phyloP scores from a whole-genome alignment of 495 filamentous ascomycete species.

The Trichoderma virens region DNA sequence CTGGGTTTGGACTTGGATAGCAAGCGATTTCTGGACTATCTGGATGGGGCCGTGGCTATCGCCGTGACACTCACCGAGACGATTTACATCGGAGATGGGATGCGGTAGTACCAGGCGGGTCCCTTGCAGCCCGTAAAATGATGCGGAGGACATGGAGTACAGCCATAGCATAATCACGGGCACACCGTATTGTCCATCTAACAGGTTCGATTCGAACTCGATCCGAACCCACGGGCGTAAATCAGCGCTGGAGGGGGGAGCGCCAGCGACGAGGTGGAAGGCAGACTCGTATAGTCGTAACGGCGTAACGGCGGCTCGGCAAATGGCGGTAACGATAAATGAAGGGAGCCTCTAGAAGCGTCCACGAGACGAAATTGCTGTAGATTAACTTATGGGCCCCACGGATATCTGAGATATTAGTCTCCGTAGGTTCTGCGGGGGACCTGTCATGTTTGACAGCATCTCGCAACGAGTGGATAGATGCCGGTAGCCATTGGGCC shows the following conservation, averaged over 20 bases:
- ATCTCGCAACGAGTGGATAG: neutral
- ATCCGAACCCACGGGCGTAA: neutral
- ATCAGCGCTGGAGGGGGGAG: neutral
- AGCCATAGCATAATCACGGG: no score
- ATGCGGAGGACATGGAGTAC: neutral
- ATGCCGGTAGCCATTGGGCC: neutral
- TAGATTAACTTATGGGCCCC: neutral
- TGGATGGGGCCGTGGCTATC: neutral
- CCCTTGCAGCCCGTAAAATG: slow-evolving; percentile 1
- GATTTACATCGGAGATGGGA: neutral
- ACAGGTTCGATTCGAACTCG: no score
- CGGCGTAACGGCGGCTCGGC: slow-evolving; percentile 7
- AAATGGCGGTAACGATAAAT: slow-evolving; percentile 2
- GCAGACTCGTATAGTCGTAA: neutral
- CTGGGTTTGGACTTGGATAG: no score
- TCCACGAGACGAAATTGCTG: neutral
- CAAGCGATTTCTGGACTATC: no score
- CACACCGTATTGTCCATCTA: no score
- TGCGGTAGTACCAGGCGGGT: neutral
- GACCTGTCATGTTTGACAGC: slow-evolving; percentile 7
- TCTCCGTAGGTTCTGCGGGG: neutral
- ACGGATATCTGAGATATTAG: slow-evolving; percentile 1
- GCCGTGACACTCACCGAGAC: neutral
- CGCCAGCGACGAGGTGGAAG: neutral
- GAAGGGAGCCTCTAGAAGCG: slow-evolving; percentile 1